Evolutionary conservation across 2,329 filamentous ascomycete genomes (phyloP).

Genomic region (Fusarium liriodendri): DNA sequence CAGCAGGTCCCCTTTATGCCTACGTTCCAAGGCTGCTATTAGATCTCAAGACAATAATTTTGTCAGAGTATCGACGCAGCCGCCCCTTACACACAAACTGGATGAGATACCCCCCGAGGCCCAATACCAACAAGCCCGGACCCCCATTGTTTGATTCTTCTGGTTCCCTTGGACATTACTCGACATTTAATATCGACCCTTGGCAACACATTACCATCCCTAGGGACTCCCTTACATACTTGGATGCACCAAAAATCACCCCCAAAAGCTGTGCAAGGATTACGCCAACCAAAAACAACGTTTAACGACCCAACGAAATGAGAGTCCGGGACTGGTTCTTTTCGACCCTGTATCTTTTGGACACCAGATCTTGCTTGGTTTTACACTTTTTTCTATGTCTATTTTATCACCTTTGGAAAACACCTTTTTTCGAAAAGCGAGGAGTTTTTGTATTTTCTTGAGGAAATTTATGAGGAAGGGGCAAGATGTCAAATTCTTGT

Average conservation of each 20-base stretch:
- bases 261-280: conserved; percentile 36
- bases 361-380: conserved; percentile 15
- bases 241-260: conserved; percentile 14
- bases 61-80: conserved; percentile 4
- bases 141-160: conserved; percentile 30
- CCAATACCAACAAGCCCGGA: conserved; percentile 20
- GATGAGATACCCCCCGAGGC: conserved; percentile 34
- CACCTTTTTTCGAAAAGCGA: conserved; percentile 39
- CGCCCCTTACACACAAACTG: conserved; percentile 22
- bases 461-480: conserved; percentile 40
- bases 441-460: conserved; percentile 44
- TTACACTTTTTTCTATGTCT: conserved; percentile 32
- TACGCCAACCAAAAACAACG: conserved; percentile 32
- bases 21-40: conserved; percentile 65
- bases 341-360: conserved; percentile 37
- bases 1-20: conserved; percentile 64
- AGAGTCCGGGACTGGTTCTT: conserved; percentile 37
- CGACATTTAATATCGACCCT: conserved; percentile 39
- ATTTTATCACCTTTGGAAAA: conserved; percentile 13
- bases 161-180: conserved; percentile 33
- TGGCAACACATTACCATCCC: conserved; percentile 11
- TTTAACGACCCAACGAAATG: conserved; percentile 42
- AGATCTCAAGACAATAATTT: conserved; percentile 14
- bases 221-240: conserved; percentile 11
- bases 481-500: conserved; percentile 39